Conservation (phyloP, 73 alveolate species). For the Tetrahymena borealis region DNA sequence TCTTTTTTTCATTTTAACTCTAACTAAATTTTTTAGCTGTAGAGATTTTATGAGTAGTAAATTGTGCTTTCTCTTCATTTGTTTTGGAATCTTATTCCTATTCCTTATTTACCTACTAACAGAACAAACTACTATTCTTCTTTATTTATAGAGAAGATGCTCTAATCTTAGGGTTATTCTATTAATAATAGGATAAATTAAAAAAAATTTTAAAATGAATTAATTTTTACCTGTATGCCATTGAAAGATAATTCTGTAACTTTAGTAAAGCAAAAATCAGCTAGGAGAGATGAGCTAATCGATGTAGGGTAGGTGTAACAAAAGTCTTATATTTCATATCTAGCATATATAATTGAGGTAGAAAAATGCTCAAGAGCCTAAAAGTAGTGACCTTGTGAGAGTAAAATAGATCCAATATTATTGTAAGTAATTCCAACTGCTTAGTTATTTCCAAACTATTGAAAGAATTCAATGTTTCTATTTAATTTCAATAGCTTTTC, state of each 20-base stretch:
- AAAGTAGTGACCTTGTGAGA: not conserved
- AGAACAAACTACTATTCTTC: no score
- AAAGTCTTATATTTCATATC: not conserved
- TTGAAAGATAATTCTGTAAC: no score
- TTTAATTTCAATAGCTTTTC: not conserved
- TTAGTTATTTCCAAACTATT: not conserved
- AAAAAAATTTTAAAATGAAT: no score
- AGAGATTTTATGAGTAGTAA: no score
- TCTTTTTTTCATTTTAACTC: not conserved
- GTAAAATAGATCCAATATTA: not conserved
- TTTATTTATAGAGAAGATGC: no score
- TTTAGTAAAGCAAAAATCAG: not conserved
- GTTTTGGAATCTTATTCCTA: no score
- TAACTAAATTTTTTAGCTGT: not conserved
- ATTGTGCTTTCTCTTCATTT: no score
- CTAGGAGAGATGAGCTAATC: not conserved
- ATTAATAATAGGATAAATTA: no score
- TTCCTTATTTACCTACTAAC: no score
- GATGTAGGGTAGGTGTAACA: not conserved
- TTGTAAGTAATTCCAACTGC: not conserved
- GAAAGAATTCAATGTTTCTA: not conserved
- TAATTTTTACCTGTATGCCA: no score
- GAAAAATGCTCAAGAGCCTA: not conserved
- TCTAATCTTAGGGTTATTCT: no score
- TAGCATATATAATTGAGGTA: not conserved